Conservation (phyloP, 192 early-diverging fungal species). For the Pecoramyces ruminantium region DNA sequence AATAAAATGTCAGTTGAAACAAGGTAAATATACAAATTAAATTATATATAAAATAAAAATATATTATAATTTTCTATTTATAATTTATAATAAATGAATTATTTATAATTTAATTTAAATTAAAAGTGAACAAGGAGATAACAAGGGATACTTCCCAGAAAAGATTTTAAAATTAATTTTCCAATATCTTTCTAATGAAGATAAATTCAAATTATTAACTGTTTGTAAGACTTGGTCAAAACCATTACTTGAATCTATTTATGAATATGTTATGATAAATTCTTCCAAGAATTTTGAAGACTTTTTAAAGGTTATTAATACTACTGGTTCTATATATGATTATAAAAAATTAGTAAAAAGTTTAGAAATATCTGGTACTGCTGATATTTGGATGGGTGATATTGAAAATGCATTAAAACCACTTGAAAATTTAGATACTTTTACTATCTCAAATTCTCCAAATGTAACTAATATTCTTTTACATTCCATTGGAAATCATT, state of each 20-base stretch:
- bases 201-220: not conserved
- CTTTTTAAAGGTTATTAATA: not conserved
- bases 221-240: not conserved
- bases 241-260: not conserved
- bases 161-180: not conserved
- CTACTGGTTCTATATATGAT: not conserved
- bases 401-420: not conserved
- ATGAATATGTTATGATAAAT: not conserved
- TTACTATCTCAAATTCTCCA: not conserved
- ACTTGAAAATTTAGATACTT: not conserved
- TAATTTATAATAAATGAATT: no score
- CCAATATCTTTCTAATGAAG: not conserved
- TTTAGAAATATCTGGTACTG: not conserved
- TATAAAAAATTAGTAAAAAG: not conserved
- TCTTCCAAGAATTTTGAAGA: not conserved
- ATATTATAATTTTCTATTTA: no score
- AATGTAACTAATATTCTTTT: not conserved
- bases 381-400: not conserved
- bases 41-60: no score
- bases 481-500: not conserved
- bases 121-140: not conserved
- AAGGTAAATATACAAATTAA: no score
- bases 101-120: not conserved
- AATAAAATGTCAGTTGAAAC: no score
- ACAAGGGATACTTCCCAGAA: not conserved